Evolutionary conservation across 805 yeast genomes (phyloP).

Genomic region (Myxozyma melibiosi): DNA sequence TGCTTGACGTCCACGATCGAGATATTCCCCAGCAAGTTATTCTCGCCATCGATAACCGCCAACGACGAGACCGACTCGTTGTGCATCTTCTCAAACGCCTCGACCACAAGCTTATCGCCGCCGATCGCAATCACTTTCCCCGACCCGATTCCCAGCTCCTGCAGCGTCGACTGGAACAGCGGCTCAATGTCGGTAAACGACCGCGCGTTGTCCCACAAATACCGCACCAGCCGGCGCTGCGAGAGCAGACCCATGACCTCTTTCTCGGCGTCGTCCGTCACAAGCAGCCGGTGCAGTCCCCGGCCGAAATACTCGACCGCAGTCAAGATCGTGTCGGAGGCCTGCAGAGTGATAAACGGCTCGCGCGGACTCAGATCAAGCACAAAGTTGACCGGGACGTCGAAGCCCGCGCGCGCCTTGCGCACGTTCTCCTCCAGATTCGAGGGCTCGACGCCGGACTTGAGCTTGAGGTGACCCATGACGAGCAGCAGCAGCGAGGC

Average conservation of each 20-base stretch:
- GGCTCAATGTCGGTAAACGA: constrained; percentile 80
- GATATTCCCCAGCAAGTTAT: constrained; percentile 82
- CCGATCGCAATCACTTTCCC: constrained; percentile 73
- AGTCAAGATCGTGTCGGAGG: constrained; percentile 58
- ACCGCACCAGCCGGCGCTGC: constrained; percentile 83
- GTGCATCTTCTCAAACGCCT: constrained; percentile 83
- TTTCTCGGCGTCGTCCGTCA: constrained; percentile 52
- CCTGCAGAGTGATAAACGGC: constrained; percentile 78
- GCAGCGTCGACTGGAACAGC: constrained; percentile 65
- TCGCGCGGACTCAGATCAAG: constrained; percentile 83
- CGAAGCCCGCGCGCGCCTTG: constrained; percentile 81
- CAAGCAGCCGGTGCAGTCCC: constrained; percentile 93
- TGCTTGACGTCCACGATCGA: constrained; percentile 92
- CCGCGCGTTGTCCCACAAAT: constrained; percentile 90
- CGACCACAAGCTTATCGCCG: constrained; percentile 85
- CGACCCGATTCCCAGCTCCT: constrained; percentile 70
- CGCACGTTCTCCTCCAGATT: constrained; percentile 48
- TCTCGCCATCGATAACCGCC: constrained; percentile 84
- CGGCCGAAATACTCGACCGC: constrained; percentile 89
- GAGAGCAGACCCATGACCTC: constrained; percentile 79
- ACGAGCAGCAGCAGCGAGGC: constrained; percentile 84
- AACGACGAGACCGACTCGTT: constrained; percentile 80
- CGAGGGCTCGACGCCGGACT: constrained; percentile 26
- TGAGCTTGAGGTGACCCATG: constrained; percentile 62
- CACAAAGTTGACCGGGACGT: constrained; percentile 89